Conservation (phyloP, 1,284 basidiomycete species). For the Anthracocystis walkeri region DNA sequence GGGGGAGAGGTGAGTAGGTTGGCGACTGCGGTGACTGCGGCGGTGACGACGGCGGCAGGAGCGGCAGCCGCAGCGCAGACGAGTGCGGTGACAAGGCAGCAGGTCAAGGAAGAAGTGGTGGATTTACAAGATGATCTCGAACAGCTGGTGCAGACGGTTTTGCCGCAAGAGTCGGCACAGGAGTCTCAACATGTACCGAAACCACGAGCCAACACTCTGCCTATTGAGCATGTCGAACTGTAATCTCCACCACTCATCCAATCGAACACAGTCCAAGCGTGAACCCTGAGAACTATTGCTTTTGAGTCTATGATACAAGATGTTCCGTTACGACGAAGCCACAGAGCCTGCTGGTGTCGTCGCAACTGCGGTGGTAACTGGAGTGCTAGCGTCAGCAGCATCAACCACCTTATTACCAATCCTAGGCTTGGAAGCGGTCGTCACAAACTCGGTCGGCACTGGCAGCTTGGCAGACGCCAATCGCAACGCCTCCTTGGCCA, state of each 20-base stretch:
- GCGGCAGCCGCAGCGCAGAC: constrained; percentile 22
- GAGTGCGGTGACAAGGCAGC: constrained; percentile 5
- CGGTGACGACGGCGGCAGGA: constrained; percentile 19
- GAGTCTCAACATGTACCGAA: constrained; percentile 8
- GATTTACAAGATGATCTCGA: constrained; percentile 41
- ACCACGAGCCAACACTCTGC: constrained; percentile 28
- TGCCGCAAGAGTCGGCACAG: constrained; percentile 16
- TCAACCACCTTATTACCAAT: constrained; percentile 74
- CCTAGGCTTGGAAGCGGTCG: constrained; percentile 78
- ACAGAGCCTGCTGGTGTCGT: not conserved
- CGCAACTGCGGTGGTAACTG: not conserved
- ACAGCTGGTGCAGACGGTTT: constrained; percentile 21
- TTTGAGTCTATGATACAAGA: constrained; percentile 15
- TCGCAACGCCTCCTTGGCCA: constrained; percentile 90
- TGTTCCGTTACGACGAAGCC: constrained; percentile 2
- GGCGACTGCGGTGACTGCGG: constrained; percentile 19
- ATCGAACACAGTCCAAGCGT: not conserved
- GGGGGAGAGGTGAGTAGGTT: constrained; percentile 10
- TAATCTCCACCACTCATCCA: constrained; percentile 2
- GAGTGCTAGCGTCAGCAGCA: not conserved
- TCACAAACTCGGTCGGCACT: constrained; percentile 88
- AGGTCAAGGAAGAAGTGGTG: constrained; percentile 18
- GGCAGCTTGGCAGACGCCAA: constrained; percentile 91
- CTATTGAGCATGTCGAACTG: constrained; percentile 41
- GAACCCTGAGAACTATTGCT: not conserved